phyloP scores from a whole-genome alignment of 108 stramenopile genomes.

The Nitzschia palea region DNA sequence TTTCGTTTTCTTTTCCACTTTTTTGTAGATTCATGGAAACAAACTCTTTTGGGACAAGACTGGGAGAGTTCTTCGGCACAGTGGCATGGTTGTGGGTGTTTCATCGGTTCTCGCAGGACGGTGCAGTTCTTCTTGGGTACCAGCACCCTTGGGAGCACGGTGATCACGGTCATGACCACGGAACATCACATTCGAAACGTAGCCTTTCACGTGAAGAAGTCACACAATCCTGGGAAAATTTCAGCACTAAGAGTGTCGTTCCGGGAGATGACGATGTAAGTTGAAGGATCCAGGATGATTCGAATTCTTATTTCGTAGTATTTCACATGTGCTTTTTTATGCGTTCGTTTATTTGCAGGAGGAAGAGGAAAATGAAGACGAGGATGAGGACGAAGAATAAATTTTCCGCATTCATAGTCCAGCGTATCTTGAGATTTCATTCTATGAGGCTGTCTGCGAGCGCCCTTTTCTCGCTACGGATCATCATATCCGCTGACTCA shows the following conservation, averaged over 20 bases:
- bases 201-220: slow-evolving; percentile 42
- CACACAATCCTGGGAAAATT: slow-evolving; percentile 57
- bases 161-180: slow-evolving; percentile 24
- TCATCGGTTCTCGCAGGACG: slow-evolving; percentile 69
- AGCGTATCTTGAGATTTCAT: no score
- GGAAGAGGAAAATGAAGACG: no score
- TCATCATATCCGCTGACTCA: no score
- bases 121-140: slow-evolving; percentile 70
- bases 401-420: no score
- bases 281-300: no score
- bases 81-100: slow-evolving; percentile 87
- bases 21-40: slow-evolving; percentile 36
- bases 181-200: not conserved
- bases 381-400: no score
- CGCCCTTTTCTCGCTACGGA: no score
- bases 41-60: slow-evolving; percentile 25
- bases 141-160: slow-evolving; percentile 86
- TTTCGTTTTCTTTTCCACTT: not conserved
- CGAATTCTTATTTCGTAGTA: no score
- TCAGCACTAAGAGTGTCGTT: slow-evolving; percentile 39
- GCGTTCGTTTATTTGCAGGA: no score
- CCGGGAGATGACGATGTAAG: slow-evolving; percentile 76
- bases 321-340: no score
- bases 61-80: slow-evolving; percentile 73
- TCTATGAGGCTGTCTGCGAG: no score